Evolutionary conservation across 2,329 filamentous ascomycete species (phyloP).

Genomic region (Cladorrhinum sp.): DNA sequence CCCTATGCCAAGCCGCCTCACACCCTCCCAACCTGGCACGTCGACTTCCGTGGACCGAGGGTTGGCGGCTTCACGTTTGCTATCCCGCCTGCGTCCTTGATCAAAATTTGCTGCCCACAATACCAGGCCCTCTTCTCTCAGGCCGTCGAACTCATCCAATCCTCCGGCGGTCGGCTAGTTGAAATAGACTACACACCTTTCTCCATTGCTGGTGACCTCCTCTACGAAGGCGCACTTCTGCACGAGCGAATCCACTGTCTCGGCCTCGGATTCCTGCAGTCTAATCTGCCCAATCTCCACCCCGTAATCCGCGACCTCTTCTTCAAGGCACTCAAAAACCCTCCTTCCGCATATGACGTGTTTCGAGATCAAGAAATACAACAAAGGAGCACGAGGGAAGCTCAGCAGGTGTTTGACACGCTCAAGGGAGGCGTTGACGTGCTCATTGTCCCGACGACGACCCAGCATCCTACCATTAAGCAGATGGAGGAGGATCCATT

Average conservation of each 20-base stretch:
- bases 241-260: slow-evolving; percentile 47
- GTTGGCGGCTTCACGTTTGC: slow-evolving; percentile 42
- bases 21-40: slow-evolving; percentile 21
- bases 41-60: slow-evolving; percentile 24
- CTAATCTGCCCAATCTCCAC: slow-evolving; percentile 41
- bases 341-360: slow-evolving; percentile 44
- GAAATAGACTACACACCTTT: slow-evolving; percentile 46
- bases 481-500: slow-evolving; percentile 50
- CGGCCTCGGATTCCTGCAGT: slow-evolving; percentile 35
- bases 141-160: slow-evolving; percentile 37
- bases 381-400: slow-evolving; percentile 40
- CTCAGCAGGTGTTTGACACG: slow-evolving; percentile 38
- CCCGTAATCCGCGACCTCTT: slow-evolving; percentile 49
- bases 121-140: slow-evolving; percentile 35
- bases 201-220: slow-evolving; percentile 45
- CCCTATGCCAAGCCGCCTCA: slow-evolving; percentile 45
- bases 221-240: slow-evolving; percentile 52
- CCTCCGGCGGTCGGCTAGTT: slow-evolving; percentile 37
- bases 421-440: slow-evolving; percentile 36
- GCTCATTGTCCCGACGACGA: slow-evolving; percentile 49
- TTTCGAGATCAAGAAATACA: slow-evolving; percentile 48
- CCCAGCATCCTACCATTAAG: slow-evolving; percentile 42
- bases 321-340: slow-evolving; percentile 35
- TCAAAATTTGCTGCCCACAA: slow-evolving; percentile 39
- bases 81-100: slow-evolving; percentile 43